Evolutionary conservation across 1,139 yeast genomes (phyloP).

Genomic region (Pneumocystis carinii): DNA sequence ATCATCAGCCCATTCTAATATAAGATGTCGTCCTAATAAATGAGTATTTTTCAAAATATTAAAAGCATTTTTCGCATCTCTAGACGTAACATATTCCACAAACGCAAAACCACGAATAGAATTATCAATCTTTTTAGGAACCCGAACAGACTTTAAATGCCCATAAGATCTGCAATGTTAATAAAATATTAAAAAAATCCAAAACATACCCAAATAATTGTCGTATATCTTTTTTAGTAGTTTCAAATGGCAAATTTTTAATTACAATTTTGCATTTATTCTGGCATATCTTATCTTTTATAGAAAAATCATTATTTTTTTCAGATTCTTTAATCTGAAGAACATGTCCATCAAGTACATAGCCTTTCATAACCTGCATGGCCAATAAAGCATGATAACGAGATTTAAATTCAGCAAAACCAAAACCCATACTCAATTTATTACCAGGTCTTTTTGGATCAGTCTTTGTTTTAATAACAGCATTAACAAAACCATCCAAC

Average conservation of each 20-base stretch:
- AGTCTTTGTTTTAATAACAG: slow-evolving; percentile 75
- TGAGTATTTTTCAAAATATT: slow-evolving; percentile 89
- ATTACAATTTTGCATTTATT: slow-evolving; percentile 63
- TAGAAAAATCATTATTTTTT: slow-evolving; percentile 33
- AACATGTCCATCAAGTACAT: slow-evolving; percentile 74
- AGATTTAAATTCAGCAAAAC: slow-evolving; percentile 79
- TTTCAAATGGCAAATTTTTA: slow-evolving; percentile 94
- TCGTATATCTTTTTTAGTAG: slow-evolving; percentile 78
- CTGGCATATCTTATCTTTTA: not conserved
- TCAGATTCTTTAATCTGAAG: slow-evolving; percentile 78
- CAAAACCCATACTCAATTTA: slow-evolving; percentile 86
- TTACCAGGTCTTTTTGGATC: slow-evolving; percentile 60
- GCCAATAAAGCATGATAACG: slow-evolving; percentile 69
- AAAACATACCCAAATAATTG: slow-evolving; percentile 45
- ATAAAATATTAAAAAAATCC: slow-evolving; percentile 29
- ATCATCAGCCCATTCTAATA: slow-evolving; percentile 85
- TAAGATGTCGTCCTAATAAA: slow-evolving; percentile 85
- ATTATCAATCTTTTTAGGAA: slow-evolving; percentile 90
- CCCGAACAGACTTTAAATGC: slow-evolving; percentile 81
- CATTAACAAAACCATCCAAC: slow-evolving; percentile 65
- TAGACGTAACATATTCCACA: slow-evolving; percentile 73
- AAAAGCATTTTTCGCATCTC: slow-evolving; percentile 95
- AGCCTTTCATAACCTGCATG: slow-evolving; percentile 57
- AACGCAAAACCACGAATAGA: slow-evolving; percentile 96
- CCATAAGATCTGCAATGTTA: slow-evolving; percentile 39